These are phyloP conservation scores for Boletus smithii DNA, from an alignment of 1,284 basidiomycete species.

Conservation along the genomic window DNA sequence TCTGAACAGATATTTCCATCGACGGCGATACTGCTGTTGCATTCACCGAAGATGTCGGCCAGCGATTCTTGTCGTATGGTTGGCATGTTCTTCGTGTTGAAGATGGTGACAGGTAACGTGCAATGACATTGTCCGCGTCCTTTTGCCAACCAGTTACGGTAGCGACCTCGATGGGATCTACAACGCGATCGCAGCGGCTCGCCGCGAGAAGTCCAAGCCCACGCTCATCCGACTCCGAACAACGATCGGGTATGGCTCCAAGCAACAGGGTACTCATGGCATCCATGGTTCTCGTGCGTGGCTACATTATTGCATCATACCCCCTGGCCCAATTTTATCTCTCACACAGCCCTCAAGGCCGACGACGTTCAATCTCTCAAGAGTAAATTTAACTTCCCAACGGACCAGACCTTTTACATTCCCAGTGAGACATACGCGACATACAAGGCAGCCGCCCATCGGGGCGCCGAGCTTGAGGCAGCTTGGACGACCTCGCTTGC, in stretches of 20 bases:
- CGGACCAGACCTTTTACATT: slow-evolving; percentile 77
- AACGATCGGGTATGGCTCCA: slow-evolving; percentile 92
- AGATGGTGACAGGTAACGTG: slow-evolving; percentile 72
- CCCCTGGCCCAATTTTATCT: not conserved
- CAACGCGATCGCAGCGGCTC: slow-evolving; percentile 77
- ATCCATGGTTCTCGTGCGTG: slow-evolving; percentile 85
- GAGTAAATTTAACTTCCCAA: slow-evolving; percentile 80
- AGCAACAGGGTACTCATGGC: slow-evolving; percentile 87
- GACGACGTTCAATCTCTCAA: slow-evolving; percentile 89
- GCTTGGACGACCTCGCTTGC: slow-evolving; percentile 76
- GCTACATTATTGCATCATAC: not conserved
- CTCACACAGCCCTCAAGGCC: slow-evolving; percentile 74
- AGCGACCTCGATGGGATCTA: slow-evolving; percentile 80
- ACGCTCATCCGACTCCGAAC: slow-evolving; percentile 85
- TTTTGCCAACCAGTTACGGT: slow-evolving; percentile 10
- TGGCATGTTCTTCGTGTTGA: slow-evolving; percentile 90
- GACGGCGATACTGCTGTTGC: slow-evolving; percentile 90
- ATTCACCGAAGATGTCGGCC: slow-evolving; percentile 92
- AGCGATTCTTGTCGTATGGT: slow-evolving; percentile 86
- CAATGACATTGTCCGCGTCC: not conserved
- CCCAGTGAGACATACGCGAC: slow-evolving; percentile 71
- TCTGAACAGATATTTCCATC: slow-evolving; percentile 81
- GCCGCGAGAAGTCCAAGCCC: slow-evolving; percentile 77
- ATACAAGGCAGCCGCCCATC: slow-evolving; percentile 66
- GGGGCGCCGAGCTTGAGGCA: slow-evolving; percentile 72